Percentiles rank a stretch among this genome's conserved stretches.
phyloP scores from a whole-genome alignment of 148 eudicot species.

The Rhododendron ferrugineum region DNA sequence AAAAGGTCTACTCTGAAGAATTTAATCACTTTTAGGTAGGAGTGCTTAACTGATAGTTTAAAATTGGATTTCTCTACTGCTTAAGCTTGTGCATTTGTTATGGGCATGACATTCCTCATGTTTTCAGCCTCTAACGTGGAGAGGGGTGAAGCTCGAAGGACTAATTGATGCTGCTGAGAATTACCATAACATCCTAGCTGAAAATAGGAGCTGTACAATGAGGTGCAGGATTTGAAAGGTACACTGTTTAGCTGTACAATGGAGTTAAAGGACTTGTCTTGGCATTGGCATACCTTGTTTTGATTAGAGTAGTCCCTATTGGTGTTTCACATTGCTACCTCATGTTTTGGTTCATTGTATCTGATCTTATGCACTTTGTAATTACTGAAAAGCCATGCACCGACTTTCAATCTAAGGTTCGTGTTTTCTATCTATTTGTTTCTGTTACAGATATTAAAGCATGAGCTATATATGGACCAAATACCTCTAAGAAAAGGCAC shows the following conservation, averaged over 20 bases:
- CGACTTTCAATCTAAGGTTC: too few relatives aligned
- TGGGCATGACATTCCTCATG: conserved; percentile 11
- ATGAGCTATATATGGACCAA: too few relatives aligned
- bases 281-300: too few relatives aligned
- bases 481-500: too few relatives aligned
- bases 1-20: conserved; percentile 47
- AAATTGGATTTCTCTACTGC: neutral
- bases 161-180: conserved; percentile 73
- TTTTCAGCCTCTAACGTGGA: conserved; percentile 10
- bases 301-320: too few relatives aligned
- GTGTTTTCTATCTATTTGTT: too few relatives aligned
- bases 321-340: too few relatives aligned
- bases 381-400: too few relatives aligned
- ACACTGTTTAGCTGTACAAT: neutral
- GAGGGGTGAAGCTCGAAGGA: conserved; percentile 64
- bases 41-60: neutral
- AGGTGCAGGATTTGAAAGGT: conserved; percentile 99
- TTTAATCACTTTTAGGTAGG: conserved; percentile 58
- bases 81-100: conserved; percentile 7
- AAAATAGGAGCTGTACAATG: conserved; percentile 81
- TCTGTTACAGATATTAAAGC: too few relatives aligned
- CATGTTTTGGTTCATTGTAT: too few relatives aligned
- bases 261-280: neutral
- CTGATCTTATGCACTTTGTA: too few relatives aligned
- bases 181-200: conserved; percentile 73